Percentiles rank a stretch among this genome's conserved stretches.
These are phyloP conservation scores for Cladosporium sp. DNA, from an alignment of 2,329 filamentous ascomycete species.

Conservation along the genomic window DNA sequence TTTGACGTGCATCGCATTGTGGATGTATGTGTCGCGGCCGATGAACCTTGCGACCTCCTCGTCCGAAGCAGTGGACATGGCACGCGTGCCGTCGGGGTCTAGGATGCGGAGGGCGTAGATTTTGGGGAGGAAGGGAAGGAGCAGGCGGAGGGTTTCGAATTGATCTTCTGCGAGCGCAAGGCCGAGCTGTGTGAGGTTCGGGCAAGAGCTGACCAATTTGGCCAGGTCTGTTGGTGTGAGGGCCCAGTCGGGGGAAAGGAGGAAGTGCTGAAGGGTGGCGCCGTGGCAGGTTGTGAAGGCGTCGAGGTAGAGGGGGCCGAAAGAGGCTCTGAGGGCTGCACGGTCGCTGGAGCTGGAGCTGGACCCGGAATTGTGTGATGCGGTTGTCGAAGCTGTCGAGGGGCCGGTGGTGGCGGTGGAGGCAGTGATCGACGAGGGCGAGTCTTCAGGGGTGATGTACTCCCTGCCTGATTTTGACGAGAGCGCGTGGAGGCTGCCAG, in stretches of 20 bases:
- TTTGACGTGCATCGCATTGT: constrained; percentile 29
- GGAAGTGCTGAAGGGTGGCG: constrained; percentile 54
- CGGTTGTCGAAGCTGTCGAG: constrained; percentile 23
- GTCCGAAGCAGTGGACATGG: constrained; percentile 14
- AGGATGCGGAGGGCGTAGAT: constrained; percentile 45
- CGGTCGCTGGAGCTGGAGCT: neutral
- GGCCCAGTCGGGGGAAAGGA: constrained; percentile 58
- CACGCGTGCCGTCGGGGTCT: constrained; percentile 22
- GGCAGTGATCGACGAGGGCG: neutral
- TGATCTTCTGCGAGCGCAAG: constrained; percentile 57
- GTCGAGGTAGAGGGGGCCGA: constrained; percentile 45
- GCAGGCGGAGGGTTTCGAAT: constrained; percentile 49
- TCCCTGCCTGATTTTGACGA: neutral
- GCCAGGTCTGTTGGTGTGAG: constrained; percentile 51
- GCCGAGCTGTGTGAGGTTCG: constrained; percentile 60
- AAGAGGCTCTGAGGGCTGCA: neutral
- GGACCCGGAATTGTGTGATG: no score
- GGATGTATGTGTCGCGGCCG: constrained; percentile 23
- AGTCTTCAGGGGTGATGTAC: constrained; percentile 27
- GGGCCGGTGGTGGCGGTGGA: constrained; percentile 16
- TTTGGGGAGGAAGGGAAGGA: constrained; percentile 42
- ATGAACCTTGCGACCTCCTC: constrained; percentile 37
- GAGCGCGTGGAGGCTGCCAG: constrained; percentile 14
- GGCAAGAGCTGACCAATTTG: constrained; percentile 55
- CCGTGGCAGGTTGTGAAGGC: constrained; percentile 54